phyloP scores from a whole-genome alignment of 228 moss, liverwort and hornwort genomes.

The Sphagnum fallax region DNA sequence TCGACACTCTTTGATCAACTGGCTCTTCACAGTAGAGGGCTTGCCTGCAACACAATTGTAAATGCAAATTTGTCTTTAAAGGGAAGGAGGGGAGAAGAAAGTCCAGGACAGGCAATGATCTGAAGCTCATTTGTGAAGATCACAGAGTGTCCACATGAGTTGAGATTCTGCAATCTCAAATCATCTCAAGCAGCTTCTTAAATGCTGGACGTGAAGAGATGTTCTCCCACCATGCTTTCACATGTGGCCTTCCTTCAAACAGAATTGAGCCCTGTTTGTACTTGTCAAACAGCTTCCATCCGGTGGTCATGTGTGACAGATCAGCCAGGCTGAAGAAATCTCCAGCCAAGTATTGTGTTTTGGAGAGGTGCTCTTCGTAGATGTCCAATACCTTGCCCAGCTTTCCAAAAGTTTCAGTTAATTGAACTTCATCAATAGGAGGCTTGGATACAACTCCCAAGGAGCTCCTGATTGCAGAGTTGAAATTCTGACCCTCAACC shows the following conservation, averaged over 20 bases:
- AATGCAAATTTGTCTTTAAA: no score
- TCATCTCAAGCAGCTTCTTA: neutral
- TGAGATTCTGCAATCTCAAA: no score
- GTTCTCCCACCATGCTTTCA: constrained; percentile 1
- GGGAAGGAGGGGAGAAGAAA: no score
- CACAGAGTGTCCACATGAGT: no score
- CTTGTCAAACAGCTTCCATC: neutral
- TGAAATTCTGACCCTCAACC: constrained; percentile 1
- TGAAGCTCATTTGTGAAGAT: no score
- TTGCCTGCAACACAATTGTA: no score
- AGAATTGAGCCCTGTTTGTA: neutral
- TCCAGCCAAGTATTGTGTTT: constrained; percentile 8
- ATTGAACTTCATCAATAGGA: neutral
- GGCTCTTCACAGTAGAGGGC: no score
- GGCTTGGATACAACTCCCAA: neutral
- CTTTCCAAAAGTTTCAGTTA: neutral
- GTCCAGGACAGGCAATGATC: no score
- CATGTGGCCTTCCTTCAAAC: neutral
- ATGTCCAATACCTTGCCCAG: constrained; percentile 2
- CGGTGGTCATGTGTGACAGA: neutral
- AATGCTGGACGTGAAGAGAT: neutral
- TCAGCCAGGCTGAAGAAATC: constrained; percentile 6
- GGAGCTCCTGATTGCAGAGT: neutral
- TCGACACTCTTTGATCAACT: no score
- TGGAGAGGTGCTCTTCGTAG: constrained; percentile 10